A percentile compares a stretch with the other conserved stretches of the same genome.
phyloP scores from a whole-genome alignment of 1,284 basidiomycete species.

The Uromyces viciae-fabae region DNA sequence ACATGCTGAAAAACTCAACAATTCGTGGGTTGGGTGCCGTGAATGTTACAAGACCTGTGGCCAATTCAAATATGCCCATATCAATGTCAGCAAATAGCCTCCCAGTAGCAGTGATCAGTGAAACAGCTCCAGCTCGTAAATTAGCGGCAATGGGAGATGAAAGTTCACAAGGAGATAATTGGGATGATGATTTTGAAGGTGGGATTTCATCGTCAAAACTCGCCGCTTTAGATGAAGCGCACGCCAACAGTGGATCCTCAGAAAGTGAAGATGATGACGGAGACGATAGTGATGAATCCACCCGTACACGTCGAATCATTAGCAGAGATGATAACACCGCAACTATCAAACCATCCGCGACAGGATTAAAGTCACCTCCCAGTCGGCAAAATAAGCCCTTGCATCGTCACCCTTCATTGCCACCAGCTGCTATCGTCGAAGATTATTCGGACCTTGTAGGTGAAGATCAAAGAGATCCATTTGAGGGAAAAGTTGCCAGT shows the following conservation, averaged over 20 bases:
- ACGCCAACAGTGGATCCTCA: conserved; percentile 6
- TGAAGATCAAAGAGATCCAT: conserved; percentile 62
- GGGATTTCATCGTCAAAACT: conserved; percentile 80
- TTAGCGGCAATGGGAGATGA: conserved; percentile 60
- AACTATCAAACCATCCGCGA: conserved; percentile 47
- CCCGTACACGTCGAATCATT: not conserved
- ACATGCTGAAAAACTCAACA: conserved; percentile 36
- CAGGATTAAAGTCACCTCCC: not conserved
- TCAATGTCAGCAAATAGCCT: conserved; percentile 46
- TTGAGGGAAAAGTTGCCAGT: conserved; percentile 72
- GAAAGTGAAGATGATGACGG: conserved; percentile 53
- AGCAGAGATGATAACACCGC: conserved; percentile 48
- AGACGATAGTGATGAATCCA: conserved; percentile 5
- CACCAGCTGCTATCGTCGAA: conserved; percentile 61
- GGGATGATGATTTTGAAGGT: conserved; percentile 96
- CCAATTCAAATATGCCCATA: conserved; percentile 47
- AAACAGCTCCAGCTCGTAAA: conserved; percentile 49
- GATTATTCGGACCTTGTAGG: conserved; percentile 81
- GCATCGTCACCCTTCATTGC: not conserved
- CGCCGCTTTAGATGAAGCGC: conserved; percentile 55
- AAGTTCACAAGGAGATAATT: conserved; percentile 69
- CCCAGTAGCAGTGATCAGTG: conserved; percentile 48
- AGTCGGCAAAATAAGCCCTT: not conserved
- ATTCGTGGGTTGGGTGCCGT: conserved; percentile 32
- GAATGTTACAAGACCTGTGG: conserved; percentile 25